Evolutionary conservation across 257 asterid species (phyloP).

Genomic region (Nicotiana tabacum): DNA sequence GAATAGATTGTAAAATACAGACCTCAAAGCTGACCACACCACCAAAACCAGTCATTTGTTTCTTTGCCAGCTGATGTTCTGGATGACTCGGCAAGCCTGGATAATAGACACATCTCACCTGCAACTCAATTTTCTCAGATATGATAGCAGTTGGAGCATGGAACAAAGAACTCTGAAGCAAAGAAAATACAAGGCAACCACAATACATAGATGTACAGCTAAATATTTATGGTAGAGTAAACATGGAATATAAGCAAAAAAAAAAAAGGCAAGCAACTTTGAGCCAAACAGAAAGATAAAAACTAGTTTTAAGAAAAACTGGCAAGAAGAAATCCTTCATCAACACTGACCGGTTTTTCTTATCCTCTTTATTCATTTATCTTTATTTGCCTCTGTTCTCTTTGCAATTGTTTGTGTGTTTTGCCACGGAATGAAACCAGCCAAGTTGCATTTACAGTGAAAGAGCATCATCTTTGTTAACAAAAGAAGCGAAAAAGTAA

Average conservation of each 20-base stretch:
- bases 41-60: conserved; percentile 92
- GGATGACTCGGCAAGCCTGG: conserved; percentile 93
- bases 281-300: not conserved
- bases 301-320: not conserved
- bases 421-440: not conserved
- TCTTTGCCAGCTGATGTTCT: conserved; percentile 72
- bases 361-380: not conserved
- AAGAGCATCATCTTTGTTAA: not conserved
- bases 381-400: not conserved
- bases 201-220: too few species aligned
- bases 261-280: not conserved
- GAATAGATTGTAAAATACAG: conserved; percentile 20
- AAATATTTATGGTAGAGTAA: too few species aligned
- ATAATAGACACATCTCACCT: conserved; percentile 82
- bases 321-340: not conserved
- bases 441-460: not conserved
- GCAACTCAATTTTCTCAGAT: conserved; percentile 20
- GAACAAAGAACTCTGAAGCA: not conserved
- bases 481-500: not conserved
- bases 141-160: not conserved
- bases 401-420: not conserved
- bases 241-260: not conserved
- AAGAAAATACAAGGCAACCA: not conserved
- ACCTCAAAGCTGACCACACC: conserved; percentile 98
- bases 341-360: not conserved